These are phyloP conservation scores for Paracoccidioides brasiliensis DNA, from an alignment of 2,329 filamentous ascomycete genomes.

Conservation along the genomic window DNA sequence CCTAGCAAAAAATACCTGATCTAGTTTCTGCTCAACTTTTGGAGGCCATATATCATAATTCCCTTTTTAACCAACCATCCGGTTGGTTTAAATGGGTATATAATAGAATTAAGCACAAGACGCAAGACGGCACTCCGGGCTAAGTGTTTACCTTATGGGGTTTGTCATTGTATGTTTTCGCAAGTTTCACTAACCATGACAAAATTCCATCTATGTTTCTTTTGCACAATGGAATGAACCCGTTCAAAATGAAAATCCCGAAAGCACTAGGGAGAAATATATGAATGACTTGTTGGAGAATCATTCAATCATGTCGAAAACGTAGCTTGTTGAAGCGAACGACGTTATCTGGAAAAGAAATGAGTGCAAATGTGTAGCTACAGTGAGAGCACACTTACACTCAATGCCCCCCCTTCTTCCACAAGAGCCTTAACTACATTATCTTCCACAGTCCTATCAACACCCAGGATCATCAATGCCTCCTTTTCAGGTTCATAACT, in stretches of 20 bases:
- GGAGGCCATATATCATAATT: no score
- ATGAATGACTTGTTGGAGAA: background rate
- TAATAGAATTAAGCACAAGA: no score
- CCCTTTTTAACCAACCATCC: no score
- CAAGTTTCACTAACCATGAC: no score
- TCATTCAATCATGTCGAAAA: background rate
- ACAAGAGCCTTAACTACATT: conserved; percentile 40
- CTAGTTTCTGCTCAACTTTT: no score
- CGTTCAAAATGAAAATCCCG: background rate
- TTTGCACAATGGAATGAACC: background rate
- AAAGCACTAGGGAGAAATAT: background rate
- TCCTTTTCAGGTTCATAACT: conserved; percentile 39
- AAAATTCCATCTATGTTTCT: background rate
- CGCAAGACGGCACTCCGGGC: no score
- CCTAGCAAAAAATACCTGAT: no score
- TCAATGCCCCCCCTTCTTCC: conserved; percentile 39
- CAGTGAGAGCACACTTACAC: conserved; percentile 39
- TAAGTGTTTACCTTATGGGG: no score
- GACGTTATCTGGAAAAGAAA: background rate
- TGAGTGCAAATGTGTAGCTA: conserved; percentile 12
- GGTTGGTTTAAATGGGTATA: no score
- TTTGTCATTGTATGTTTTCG: no score
- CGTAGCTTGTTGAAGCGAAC: background rate
- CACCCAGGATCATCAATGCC: conserved; percentile 69
- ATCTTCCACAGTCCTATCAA: conserved; percentile 51